Evolutionary conservation across 2,329 filamentous ascomycete species (phyloP), one percentile per base, ranked within the genome.

Genomic region (Colletotrichum horii): DNA sequence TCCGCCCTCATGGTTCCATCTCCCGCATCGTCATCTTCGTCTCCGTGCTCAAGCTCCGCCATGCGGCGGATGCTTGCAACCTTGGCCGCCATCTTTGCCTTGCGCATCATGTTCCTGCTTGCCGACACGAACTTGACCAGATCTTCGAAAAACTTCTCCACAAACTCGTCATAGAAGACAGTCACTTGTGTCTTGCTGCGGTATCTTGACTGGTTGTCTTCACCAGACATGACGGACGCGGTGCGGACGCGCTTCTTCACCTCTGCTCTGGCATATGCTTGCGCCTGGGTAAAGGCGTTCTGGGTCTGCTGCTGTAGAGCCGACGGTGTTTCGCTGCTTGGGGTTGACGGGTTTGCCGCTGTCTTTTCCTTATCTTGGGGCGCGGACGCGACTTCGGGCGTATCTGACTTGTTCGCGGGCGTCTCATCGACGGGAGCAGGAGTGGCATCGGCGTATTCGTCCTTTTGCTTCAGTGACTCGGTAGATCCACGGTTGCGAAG

Each of bases 141-240:
- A 71, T 93, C 89, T 80, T 98, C 96, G 78, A 98, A 95, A 52
- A 93, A 92, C 66, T 92, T 92, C 82, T 98, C 96, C 5, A 97
- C 93, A 77, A 95, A 93, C 79, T 94, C 95, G 82, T 98, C 96
- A 82, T 98, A 98, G 84, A 95, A 96, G n/a, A 98, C 94, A 55
- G 97, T 93, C 62, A 96, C 93, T 89, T 95, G 94, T 73, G 90
- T 93, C 78, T 94, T 91, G 5, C 92, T 92, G 70, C 94, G 92
- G 82, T 94, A 94, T 77, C 92, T 91, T 14, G 87, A 83, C 1
- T 87, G 82, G 3, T 85, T 82, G 14, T 90, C 88, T 48, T 86
- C 85, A 43, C 84, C 86, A 56, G 89, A 91, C 66, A 88, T 79
- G 78, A 91, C 84, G 0, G 90, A 91, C 28, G 89, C 85, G 15